Percentiles rank a stretch among this genome's conserved stretches.
phyloP scores from a whole-genome alignment of 1,284 basidiomycete species.

The Ceratobasidium sp. region DNA sequence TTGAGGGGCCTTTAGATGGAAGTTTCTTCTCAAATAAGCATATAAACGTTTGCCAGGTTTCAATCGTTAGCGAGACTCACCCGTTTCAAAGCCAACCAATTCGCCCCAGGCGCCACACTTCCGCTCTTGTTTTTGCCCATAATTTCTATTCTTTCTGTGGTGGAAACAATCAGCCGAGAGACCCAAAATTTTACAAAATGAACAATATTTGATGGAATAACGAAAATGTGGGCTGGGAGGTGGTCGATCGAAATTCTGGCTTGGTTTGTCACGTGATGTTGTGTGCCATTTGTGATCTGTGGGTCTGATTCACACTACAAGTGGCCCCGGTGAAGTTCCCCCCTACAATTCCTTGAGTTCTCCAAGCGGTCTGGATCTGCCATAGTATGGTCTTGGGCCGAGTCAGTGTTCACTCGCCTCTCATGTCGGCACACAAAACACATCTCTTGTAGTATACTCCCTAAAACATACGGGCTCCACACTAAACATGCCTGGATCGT shows the following conservation, averaged over 20 bases:
- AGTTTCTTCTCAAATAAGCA: neutral
- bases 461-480: too few species aligned
- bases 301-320: too few species aligned
- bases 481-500: too few species aligned
- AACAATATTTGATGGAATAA: neutral
- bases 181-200: neutral
- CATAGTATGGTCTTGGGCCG: too few species aligned
- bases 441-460: too few species aligned
- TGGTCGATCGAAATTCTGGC: neutral
- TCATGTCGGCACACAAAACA: too few species aligned
- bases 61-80: neutral
- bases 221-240: neutral
- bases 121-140: slow-evolving; percentile 8
- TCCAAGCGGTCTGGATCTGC: too few species aligned
- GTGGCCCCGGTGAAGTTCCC: too few species aligned
- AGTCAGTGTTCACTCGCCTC: too few species aligned
- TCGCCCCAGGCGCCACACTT: slow-evolving; percentile 21
- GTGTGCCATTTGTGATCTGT: neutral
- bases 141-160: neutral
- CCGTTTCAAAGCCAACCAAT: slow-evolving; percentile 37
- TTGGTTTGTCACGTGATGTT: neutral
- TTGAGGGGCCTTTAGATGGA: neutral
- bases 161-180: neutral
- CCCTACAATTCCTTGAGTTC: too few species aligned
- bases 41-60: neutral